A percentile compares a stretch with the other conserved stretches of the same genome.
phyloP scores from a whole-genome alignment of 441 rosid species.

The Lepidium campestre region DNA sequence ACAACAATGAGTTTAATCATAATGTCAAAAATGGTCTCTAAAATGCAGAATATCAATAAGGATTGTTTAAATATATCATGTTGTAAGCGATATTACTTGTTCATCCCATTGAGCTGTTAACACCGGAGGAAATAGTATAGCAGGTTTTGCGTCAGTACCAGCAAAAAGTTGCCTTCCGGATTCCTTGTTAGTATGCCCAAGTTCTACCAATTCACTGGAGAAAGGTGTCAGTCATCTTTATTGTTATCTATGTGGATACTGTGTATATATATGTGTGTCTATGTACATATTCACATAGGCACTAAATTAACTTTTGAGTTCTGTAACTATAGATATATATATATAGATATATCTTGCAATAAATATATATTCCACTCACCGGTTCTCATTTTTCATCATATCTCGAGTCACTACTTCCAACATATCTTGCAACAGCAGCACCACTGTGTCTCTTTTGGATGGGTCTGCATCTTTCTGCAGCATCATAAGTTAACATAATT shows the following conservation, averaged over 20 bases:
- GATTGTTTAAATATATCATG: not conserved
- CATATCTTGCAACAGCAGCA: conserved; percentile 90
- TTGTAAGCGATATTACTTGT: conserved; percentile 45
- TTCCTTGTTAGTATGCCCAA: conserved; percentile 86
- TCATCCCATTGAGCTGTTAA: conserved; percentile 92
- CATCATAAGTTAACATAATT: conserved; percentile 19
- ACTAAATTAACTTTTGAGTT: not conserved
- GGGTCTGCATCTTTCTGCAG: conserved; percentile 90
- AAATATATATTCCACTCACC: conserved; percentile 61
- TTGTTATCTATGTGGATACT: conserved; percentile 6
- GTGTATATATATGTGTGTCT: no score
- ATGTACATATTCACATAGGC: not conserved
- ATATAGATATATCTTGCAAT: no score
- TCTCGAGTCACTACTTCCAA: conserved; percentile 91
- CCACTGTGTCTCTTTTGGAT: conserved; percentile 69
- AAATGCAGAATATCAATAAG: conserved; percentile 12
- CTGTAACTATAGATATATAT: not conserved
- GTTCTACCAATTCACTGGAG: conserved; percentile 77
- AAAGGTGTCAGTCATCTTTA: conserved; percentile 9
- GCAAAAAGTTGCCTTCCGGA: conserved; percentile 91
- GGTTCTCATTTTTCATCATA: conserved; percentile 94
- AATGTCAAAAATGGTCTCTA: conserved; percentile 1
- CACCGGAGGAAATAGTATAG: conserved; percentile 77
- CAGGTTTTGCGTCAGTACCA: conserved; percentile 83
- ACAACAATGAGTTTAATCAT: conserved; percentile 11